Conservation (phyloP, 129 eudicot genomes). For the Chrysanthemum makinoi region DNA sequence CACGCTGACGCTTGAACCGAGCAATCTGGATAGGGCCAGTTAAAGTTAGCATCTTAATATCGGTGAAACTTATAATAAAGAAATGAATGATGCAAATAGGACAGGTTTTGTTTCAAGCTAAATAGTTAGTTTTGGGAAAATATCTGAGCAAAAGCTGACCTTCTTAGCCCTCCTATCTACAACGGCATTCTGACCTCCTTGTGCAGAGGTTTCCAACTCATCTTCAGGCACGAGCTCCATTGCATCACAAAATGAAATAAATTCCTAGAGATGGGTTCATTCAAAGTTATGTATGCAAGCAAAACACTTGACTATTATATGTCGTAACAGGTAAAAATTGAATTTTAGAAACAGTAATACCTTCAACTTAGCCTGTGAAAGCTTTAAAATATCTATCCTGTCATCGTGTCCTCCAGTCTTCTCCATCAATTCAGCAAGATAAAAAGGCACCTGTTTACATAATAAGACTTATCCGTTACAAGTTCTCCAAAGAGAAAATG, state of each 20-base stretch:
- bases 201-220: conserved; percentile 54
- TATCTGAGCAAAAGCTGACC: conserved; percentile 31
- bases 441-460: conserved; percentile 75
- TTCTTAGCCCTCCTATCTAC: conserved; percentile 84
- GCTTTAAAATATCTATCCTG: conserved; percentile 64
- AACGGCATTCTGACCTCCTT: conserved; percentile 40
- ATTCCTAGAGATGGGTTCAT: conserved; percentile 48
- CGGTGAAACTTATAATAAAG: neutral
- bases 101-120: neutral
- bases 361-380: conserved; percentile 75
- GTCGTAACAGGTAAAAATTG: neutral
- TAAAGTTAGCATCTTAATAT: conserved; percentile 8
- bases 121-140: neutral
- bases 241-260: conserved; percentile 80
- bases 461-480: neutral
- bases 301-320: neutral
- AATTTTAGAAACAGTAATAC: conserved; percentile 25
- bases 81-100: neutral
- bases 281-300: conserved; percentile 6
- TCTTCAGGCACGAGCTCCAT: conserved; percentile 92
- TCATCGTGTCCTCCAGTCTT: conserved; percentile 59
- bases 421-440: conserved; percentile 73
- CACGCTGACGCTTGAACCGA: conserved; percentile 84
- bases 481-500: neutral
- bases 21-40: conserved; percentile 54